These are phyloP conservation scores for Tuber aestivum DNA, from an alignment of 495 filamentous ascomycete species.

Conservation along the genomic window DNA sequence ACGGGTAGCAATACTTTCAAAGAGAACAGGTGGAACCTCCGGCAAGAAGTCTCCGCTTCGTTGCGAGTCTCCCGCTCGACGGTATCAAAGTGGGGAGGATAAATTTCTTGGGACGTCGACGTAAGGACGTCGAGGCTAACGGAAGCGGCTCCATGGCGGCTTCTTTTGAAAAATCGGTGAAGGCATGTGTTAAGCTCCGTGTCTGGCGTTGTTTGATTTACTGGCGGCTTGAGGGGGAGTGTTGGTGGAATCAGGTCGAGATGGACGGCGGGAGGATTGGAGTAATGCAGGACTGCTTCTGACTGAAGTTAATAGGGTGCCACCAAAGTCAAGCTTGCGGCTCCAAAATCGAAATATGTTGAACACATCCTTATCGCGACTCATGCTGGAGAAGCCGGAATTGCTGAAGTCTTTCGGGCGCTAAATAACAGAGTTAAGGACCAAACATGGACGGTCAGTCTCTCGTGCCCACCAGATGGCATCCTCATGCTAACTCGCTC, in stretches of 20 bases:
- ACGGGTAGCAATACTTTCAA: neutral
- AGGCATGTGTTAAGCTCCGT: conserved; percentile 45
- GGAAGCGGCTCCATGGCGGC: conserved; percentile 56
- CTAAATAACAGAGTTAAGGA: conserved; percentile 83
- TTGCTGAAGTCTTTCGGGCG: conserved; percentile 91
- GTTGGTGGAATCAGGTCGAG: conserved; percentile 3
- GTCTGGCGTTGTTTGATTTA: neutral
- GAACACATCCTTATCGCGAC: conserved; percentile 96
- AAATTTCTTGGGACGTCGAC: conserved; percentile 32
- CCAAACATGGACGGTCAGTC: conserved; percentile 80
- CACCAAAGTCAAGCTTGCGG: conserved; percentile 93
- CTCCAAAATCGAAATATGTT: conserved; percentile 99
- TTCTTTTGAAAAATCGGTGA: conserved; percentile 87
- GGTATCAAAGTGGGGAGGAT: conserved; percentile 39
- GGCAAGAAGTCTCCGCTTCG: conserved; percentile 18
- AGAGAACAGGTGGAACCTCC: conserved; percentile 15
- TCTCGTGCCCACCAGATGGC: neutral
- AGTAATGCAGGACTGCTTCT: conserved; percentile 9
- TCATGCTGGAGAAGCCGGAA: conserved; percentile 87
- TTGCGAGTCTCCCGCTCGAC: conserved; percentile 21
- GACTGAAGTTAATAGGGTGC: conserved; percentile 52
- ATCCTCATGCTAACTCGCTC: neutral
- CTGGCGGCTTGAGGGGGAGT: neutral
- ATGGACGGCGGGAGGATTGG: conserved; percentile 8
- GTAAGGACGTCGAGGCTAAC: conserved; percentile 34